phyloP scores from a whole-genome alignment of 177 flowering plant species.

The Vitis hybrid region DNA sequence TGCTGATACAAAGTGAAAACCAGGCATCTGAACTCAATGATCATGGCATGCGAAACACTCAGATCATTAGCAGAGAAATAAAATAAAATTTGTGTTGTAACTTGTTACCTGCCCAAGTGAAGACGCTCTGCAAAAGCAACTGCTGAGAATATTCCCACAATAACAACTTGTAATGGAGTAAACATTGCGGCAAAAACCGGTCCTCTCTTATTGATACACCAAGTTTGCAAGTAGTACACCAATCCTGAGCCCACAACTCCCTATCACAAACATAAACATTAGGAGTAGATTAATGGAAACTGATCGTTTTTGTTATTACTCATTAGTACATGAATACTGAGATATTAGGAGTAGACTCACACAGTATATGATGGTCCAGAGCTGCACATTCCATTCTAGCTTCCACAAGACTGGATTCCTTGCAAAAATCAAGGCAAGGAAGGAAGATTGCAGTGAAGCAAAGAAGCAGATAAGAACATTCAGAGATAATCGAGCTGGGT shows the following conservation, averaged over 20 bases:
- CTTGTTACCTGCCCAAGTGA: constrained; percentile 43
- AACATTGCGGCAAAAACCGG: constrained; percentile 53
- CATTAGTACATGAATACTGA: too few relatives aligned
- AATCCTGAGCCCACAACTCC: constrained; percentile 37
- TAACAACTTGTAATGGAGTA: constrained; percentile 28
- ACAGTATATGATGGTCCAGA: constrained; percentile 32
- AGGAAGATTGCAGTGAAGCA: constrained; percentile 39
- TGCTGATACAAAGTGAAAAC: too few relatives aligned
- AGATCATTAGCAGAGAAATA: too few relatives aligned
- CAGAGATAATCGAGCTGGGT: constrained; percentile 39
- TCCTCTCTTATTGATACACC: constrained; percentile 41
- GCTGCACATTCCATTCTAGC: constrained; percentile 43
- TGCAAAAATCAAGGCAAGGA: constrained; percentile 32
- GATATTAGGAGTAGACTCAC: constrained; percentile 18
- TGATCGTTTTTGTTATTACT: too few relatives aligned
- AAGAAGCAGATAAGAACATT: constrained; percentile 41
- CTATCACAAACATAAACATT: constrained; percentile 16
- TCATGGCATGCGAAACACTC: too few relatives aligned
- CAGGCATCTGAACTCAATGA: too few relatives aligned
- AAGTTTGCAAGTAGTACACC: constrained; percentile 34
- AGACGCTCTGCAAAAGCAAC: constrained; percentile 41
- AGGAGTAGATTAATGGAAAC: background rate
- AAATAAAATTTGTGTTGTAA: background rate
- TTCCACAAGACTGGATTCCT: constrained; percentile 35
- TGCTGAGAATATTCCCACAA: constrained; percentile 40